A percentile compares a stretch with the other conserved stretches of the same genome.
Evolutionary conservation across 129 eudicot genomes (phyloP).

Genomic region (Saposhnikovia divaricata): DNA sequence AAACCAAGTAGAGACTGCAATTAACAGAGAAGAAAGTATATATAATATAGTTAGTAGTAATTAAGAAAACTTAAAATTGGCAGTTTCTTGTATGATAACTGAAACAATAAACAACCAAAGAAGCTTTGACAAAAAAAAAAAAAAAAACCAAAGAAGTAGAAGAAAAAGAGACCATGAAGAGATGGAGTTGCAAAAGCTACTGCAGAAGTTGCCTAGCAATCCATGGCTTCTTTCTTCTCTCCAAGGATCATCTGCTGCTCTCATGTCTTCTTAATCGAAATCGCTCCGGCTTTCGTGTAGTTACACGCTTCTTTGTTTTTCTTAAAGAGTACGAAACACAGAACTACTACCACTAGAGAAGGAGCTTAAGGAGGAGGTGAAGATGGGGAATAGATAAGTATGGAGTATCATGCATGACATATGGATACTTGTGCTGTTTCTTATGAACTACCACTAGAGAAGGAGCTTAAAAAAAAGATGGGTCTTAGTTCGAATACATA

Average conservation of each 20-base stretch:
- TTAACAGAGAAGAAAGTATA: neutral
- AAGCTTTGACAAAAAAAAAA: too few species aligned
- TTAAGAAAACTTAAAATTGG: too few species aligned
- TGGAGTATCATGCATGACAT: neutral
- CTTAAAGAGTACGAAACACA: neutral
- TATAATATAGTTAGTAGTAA: too few species aligned
- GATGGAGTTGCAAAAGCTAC: neutral
- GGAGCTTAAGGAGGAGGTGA: neutral
- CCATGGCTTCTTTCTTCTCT: neutral
- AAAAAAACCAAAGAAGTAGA: neutral
- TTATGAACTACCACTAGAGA: too few species aligned
- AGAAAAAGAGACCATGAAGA: slow-evolving; percentile 5
- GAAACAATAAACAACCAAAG: neutral
- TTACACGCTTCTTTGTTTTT: neutral
- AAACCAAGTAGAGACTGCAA: slow-evolving; percentile 1
- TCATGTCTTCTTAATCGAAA: neutral
- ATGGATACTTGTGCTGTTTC: neutral
- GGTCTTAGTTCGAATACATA: too few species aligned
- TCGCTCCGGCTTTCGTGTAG: neutral
- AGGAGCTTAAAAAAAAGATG: too few species aligned
- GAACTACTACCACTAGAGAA: neutral
- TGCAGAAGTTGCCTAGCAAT: neutral
- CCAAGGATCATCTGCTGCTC: neutral
- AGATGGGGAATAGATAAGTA: neutral
- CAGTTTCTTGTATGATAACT: too few species aligned